Base-by-base conservation (phyloP, 169 alveolate species). In the Sarcocystis neurona region DNA sequence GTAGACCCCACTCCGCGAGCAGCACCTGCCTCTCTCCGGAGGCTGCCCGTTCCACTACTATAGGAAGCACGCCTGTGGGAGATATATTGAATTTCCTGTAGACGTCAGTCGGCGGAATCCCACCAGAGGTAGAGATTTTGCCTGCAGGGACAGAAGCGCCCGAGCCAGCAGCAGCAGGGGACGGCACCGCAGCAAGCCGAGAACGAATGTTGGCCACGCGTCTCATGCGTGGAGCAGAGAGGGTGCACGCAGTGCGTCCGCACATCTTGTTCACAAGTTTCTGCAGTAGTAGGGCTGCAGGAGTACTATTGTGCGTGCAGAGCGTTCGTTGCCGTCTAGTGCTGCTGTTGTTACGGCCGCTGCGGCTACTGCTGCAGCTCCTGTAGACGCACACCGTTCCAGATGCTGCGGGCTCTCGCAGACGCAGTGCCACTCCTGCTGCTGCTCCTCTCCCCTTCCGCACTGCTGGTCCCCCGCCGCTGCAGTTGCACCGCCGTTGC, bases 231-330 rank as follows among this genome's bases (percentile, higher is more conserved):
- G 48, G 66, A 23, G 84, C 68, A 41, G 23, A 44, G 41, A 75
- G 41, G 27, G 84, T 75, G 84, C 84, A 75, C 68, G 48, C 20
- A 34, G 30, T 46, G 2, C 84, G 84, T 3, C 84, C 84, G 66
- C 84, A 75, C 84, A 75, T 75, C 66, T 10, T 44, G 30, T n/a
- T 0, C 53, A 34, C 20, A 10, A 60, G n/a, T n/a, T n/a, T n/a
- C n/a, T n/a, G n/a, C n/a, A n/a, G n/a, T n/a, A n/a, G n/a, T n/a
- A n/a, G n/a, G n/a, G n/a, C n/a, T n/a, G n/a, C n/a, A n/a, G n/a
- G n/a, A n/a, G n/a, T n/a, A n/a, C n/a, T n/a, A n/a, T n/a, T n/a
- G n/a, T n/a, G n/a, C n/a, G n/a, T n/a, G n/a, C n/a, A n/a, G n/a
- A n/a, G n/a, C n/a, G n/a, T n/a, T n/a, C n/a, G n/a, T n/a, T n/a